phyloP scores from a whole-genome alignment of 352 stramenopile species.

The Pythium periplocum region DNA sequence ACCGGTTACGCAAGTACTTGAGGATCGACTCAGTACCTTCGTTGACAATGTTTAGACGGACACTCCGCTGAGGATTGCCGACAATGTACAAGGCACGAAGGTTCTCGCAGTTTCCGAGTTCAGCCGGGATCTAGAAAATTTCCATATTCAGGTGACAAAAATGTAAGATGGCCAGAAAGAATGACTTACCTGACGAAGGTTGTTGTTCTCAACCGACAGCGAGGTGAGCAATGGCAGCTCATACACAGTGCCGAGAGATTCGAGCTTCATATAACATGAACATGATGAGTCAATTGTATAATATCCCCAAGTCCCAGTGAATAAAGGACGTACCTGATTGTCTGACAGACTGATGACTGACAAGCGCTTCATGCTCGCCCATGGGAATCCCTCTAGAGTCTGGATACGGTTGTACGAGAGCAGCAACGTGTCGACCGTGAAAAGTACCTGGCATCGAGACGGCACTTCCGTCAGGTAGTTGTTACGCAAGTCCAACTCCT shows the following conservation, averaged over 20 bases:
- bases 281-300: background rate
- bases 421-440: conserved; percentile 54
- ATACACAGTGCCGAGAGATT: conserved; percentile 57
- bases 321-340: conserved; percentile 45
- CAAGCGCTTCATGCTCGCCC: conserved; percentile 50
- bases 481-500: conserved; percentile 71
- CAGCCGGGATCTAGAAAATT: conserved; percentile 46
- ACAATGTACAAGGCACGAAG: conserved; percentile 54
- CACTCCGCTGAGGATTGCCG: conserved; percentile 74
- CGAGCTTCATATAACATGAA: conserved; percentile 27
- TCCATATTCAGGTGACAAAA: background rate
- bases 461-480: conserved; percentile 57
- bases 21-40: conserved; percentile 68
- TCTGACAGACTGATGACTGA: conserved; percentile 59
- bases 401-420: conserved; percentile 66
- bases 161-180: background rate
- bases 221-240: conserved; percentile 53
- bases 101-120: conserved; percentile 51
- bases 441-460: conserved; percentile 30
- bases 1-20: conserved; percentile 59
- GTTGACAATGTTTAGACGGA: conserved; percentile 61
- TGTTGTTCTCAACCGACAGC: conserved; percentile 82
- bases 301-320: no score
- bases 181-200: conserved; percentile 48
- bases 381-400: conserved; percentile 47